phyloP scores from a whole-genome alignment of 352 stramenopile genomes.

The Aphanomyces astaci region DNA sequence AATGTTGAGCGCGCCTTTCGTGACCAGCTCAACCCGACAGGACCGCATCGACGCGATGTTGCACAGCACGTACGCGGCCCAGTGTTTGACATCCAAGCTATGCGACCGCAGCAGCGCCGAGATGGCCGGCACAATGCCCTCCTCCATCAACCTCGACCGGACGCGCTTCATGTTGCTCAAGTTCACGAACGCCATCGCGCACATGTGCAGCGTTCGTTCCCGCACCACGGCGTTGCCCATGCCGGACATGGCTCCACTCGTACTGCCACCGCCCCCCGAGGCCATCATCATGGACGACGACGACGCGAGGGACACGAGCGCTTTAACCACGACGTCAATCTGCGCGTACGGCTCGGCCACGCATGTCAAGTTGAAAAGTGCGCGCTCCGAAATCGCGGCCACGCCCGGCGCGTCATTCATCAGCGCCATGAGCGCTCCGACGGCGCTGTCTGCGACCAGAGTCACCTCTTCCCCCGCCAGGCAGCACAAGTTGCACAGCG shows the following conservation, averaged over 20 bases:
- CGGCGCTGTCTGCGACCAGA: conserved; percentile 70
- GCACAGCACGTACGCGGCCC: conserved; percentile 62
- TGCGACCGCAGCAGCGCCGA: conserved; percentile 45
- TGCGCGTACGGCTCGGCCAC: conserved; percentile 78
- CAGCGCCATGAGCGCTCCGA: conserved; percentile 69
- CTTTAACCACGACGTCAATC: conserved; percentile 78
- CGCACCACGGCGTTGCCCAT: conserved; percentile 7
- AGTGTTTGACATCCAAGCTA: conserved; percentile 41
- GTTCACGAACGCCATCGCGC: conserved; percentile 80
- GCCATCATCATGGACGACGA: conserved; percentile 20
- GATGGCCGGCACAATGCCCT: conserved; percentile 77
- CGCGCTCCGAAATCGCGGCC: conserved; percentile 52
- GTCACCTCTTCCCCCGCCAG: conserved; percentile 61
- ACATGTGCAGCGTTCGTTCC: conserved; percentile 25
- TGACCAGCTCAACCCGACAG: conserved; percentile 59
- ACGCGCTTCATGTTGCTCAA: conserved; percentile 80
- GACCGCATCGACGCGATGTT: conserved; percentile 54
- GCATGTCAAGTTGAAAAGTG: conserved; percentile 86
- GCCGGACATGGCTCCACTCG: neutral
- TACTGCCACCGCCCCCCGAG: neutral
- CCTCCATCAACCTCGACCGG: conserved; percentile 75
- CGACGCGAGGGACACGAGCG: conserved; percentile 54
- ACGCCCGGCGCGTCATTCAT: conserved; percentile 70
- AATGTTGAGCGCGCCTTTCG: conserved; percentile 55
- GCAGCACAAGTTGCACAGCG: conserved; percentile 81